Evolutionary conservation across 345 rosid species (phyloP).

Genomic region (Boechera retrofracta): DNA sequence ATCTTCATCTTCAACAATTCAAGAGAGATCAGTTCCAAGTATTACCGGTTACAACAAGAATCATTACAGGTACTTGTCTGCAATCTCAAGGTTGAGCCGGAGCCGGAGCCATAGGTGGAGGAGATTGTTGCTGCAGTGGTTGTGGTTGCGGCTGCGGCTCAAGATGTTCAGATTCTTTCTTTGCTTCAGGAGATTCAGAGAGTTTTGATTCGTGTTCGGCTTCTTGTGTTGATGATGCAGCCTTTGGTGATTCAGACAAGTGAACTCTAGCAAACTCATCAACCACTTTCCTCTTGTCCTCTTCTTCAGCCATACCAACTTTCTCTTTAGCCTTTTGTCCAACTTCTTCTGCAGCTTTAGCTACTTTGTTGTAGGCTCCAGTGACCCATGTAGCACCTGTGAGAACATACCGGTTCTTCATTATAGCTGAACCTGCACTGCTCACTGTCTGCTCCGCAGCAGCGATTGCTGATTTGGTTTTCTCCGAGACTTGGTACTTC

Average conservation of each 20-base stretch:
- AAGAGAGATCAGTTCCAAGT: conserved; percentile 30
- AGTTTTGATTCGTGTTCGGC: conserved; percentile 34
- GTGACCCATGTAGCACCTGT: conserved; percentile 86
- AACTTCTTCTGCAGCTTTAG: conserved; percentile 94
- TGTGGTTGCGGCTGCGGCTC: conserved; percentile 23
- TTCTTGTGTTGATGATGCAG: conserved; percentile 50
- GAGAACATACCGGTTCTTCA: conserved; percentile 87
- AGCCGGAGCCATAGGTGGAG: conserved; percentile 29
- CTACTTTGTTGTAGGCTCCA: conserved; percentile 81
- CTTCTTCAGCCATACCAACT: conserved; percentile 75
- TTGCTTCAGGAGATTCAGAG: conserved; percentile 33
- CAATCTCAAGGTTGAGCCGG: conserved; percentile 37
- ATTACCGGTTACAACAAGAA: conserved; percentile 32
- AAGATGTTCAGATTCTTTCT: conserved; percentile 35
- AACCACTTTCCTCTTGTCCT: conserved; percentile 81
- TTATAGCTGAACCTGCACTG: conserved; percentile 86
- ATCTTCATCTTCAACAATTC: conserved; percentile 25
- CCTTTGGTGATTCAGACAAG: conserved; percentile 78
- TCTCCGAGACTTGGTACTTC: conserved; percentile 94
- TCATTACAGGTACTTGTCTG: conserved; percentile 9
- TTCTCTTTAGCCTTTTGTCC: conserved; percentile 96
- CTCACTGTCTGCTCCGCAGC: conserved; percentile 89
- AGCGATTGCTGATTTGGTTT: conserved; percentile 87
- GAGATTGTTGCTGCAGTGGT: conserved; percentile 26
- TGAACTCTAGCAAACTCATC: conserved; percentile 87